A percentile compares a stretch with the other conserved stretches of the same genome.
Evolutionary conservation across 805 yeast species (phyloP).

Genomic region (Kluyveromyces aestuarii): DNA sequence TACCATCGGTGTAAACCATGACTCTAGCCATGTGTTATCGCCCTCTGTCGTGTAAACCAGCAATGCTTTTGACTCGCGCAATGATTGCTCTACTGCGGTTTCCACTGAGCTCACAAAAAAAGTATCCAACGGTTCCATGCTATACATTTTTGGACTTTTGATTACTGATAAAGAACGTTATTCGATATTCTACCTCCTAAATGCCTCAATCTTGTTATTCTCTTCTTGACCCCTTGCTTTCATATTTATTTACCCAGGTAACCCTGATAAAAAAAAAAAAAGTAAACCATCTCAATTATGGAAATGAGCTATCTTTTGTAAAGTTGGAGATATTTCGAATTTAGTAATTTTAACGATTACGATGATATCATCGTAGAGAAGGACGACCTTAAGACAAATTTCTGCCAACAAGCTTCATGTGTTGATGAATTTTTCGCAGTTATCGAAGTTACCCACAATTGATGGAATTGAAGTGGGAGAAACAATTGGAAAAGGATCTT

Average conservation of each 20-base stretch:
- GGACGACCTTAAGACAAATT: too few relatives aligned
- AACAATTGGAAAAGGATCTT: slow-evolving; percentile 60
- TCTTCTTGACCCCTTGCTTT: not conserved
- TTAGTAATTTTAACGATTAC: too few relatives aligned
- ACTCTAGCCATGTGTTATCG: slow-evolving; percentile 23
- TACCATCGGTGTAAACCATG: slow-evolving; percentile 15
- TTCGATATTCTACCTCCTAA: not conserved
- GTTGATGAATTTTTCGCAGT: slow-evolving; percentile 33
- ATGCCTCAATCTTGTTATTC: not conserved
- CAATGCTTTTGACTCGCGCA: slow-evolving; percentile 30
- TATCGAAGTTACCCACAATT: slow-evolving; percentile 35
- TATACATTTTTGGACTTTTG: not conserved
- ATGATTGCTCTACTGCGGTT: slow-evolving; percentile 34
- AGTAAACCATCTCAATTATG: not conserved
- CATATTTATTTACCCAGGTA: not conserved
- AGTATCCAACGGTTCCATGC: slow-evolving; percentile 9
- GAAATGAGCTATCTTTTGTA: too few relatives aligned
- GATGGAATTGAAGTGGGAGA: slow-evolving; percentile 38
- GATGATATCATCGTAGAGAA: too few relatives aligned
- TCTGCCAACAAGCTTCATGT: not conserved
- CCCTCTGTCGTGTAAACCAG: slow-evolving; percentile 31
- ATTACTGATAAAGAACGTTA: not conserved
- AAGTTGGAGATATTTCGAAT: not conserved
- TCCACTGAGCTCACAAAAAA: slow-evolving; percentile 25
- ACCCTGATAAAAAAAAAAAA: not conserved